Base-by-base conservation (phyloP, 2,329 filamentous ascomycete genomes). In the Fusarium incarnatum region DNA sequence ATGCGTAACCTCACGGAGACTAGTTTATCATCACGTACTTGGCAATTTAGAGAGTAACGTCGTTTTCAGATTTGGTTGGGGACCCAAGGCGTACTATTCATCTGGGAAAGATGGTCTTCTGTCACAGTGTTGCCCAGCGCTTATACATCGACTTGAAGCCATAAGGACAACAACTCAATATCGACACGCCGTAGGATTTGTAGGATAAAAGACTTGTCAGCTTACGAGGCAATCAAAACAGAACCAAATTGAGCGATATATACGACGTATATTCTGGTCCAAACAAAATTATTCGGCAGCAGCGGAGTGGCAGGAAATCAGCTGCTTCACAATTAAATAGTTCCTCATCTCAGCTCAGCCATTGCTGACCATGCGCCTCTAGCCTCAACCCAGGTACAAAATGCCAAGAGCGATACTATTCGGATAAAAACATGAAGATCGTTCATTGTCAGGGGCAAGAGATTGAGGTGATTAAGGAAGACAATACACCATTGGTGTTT, bases 401-500 rank as follows among this genome's bases (percentile, higher is more conserved):
- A 22, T 25, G n/a, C 30, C 22, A 56, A 28, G 20, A 27, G 13
- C 16, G 20, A 25, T 23, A 41, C 18, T 52, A 23, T 41, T 25
- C 16, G 30, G 8, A 28, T 20, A 20, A n/a, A 16, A 13, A 18
- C 28, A 34, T 34, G 20, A 16, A 25, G 20, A 41, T 30, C 41
- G 20, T 22, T 30, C 34, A 22, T 22, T 23, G 10, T 23, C 16
- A 54, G 34, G 40, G 18, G 34, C 13, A 40, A 11, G 23, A 13
- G 18, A 10, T 27, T 25, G 15, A 22, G 27, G 20, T 27, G 15
- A 20, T 12, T 30, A 8, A 23, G 32, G 54, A 67, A 32, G 49
- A 18, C 28, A 20, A 16, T 32, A 37, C 42, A 30, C 12, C 28
- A 63, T 69, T 63, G 44, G 62, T 25, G 34, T 37, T 37, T 32